Evolutionary conservation across 306 rosid genomes (phyloP).

Genomic region (Vigna mungo): DNA sequence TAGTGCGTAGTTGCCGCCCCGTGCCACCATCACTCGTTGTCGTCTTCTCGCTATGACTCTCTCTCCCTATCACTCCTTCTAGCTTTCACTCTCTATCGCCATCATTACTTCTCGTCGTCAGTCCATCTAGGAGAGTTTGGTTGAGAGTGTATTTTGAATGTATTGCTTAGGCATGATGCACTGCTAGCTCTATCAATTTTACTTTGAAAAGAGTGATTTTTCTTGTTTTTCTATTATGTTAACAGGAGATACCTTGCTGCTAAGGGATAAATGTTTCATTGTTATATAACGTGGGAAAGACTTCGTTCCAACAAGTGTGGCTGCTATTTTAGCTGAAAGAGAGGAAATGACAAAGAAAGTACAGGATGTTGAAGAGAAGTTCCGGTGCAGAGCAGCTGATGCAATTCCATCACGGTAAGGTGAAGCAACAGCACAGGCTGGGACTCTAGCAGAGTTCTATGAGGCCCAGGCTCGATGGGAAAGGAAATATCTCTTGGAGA

Average conservation of each 20-base stretch:
- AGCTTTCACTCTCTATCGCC: too few species aligned
- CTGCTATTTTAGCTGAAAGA: conserved; percentile 84
- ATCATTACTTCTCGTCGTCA: too few species aligned
- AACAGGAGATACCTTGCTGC: conserved; percentile 91
- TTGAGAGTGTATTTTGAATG: too few species aligned
- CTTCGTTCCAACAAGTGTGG: conserved; percentile 87
- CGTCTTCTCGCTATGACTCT: too few species aligned
- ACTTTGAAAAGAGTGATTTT: conserved; percentile 25
- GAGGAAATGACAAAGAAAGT: conserved; percentile 80
- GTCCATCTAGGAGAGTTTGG: too few species aligned
- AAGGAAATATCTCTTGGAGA: conserved; percentile 83
- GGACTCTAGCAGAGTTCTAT: conserved; percentile 94
- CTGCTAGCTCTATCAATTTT: conserved; percentile 25
- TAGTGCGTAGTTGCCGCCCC: too few species aligned
- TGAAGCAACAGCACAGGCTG: conserved; percentile 74
- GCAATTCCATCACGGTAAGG: conserved; percentile 56
- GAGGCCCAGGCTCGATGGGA: conserved; percentile 98
- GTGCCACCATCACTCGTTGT: too few species aligned
- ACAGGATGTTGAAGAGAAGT: conserved; percentile 91
- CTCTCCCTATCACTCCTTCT: too few species aligned
- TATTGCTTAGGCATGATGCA: conserved; percentile 29
- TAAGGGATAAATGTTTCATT: conserved; percentile 88
- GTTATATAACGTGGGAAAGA: conserved; percentile 96
- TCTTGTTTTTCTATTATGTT: conserved; percentile 59
- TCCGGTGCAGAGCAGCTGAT: conserved; percentile 57